These are phyloP conservation scores for Acer yangbiense DNA, from an alignment of 345 rosid species.

Conservation along the genomic window DNA sequence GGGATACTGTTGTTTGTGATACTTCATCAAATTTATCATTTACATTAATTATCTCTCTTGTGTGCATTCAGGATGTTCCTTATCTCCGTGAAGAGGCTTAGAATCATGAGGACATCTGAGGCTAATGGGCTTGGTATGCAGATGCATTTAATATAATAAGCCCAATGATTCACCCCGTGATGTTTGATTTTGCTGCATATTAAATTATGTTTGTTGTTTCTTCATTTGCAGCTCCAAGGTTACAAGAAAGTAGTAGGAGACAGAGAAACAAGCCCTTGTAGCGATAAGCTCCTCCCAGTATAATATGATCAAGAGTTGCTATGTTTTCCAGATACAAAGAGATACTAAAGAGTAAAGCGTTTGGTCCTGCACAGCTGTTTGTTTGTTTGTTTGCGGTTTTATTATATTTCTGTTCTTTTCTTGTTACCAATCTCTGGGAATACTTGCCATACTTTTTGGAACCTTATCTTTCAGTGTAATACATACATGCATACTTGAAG, in stretches of 20 bases:
- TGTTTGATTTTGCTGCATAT: neutral
- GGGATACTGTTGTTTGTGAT: neutral
- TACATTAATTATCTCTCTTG: neutral
- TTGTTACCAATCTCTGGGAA: conserved; percentile 22
- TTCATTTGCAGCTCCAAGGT: conserved; percentile 40
- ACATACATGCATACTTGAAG: conserved; percentile 25
- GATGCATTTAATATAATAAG: conserved; percentile 16
- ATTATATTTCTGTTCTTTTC: conserved; percentile 33
- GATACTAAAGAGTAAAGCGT: conserved; percentile 21
- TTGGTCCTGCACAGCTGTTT: conserved; percentile 23
- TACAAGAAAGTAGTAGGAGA: conserved; percentile 31
- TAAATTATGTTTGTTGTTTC: conserved; percentile 22
- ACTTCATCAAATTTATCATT: neutral
- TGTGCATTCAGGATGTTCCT: conserved; percentile 71
- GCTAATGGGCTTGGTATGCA: conserved; percentile 72
- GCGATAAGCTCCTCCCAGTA: neutral
- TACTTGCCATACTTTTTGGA: conserved; percentile 23
- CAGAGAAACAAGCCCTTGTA: conserved; percentile 34
- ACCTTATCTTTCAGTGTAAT: conserved; percentile 25
- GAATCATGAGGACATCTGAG: conserved; percentile 81
- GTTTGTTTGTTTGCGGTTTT: conserved; percentile 26
- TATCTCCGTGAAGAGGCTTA: conserved; percentile 76
- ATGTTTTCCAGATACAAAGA: conserved; percentile 28
- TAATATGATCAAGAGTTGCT: conserved; percentile 17
- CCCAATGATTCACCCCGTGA: conserved; percentile 13